These are phyloP conservation scores for Taxillus chinensis DNA, from an alignment of 164 flowering plant genomes.

Conservation along the genomic window DNA sequence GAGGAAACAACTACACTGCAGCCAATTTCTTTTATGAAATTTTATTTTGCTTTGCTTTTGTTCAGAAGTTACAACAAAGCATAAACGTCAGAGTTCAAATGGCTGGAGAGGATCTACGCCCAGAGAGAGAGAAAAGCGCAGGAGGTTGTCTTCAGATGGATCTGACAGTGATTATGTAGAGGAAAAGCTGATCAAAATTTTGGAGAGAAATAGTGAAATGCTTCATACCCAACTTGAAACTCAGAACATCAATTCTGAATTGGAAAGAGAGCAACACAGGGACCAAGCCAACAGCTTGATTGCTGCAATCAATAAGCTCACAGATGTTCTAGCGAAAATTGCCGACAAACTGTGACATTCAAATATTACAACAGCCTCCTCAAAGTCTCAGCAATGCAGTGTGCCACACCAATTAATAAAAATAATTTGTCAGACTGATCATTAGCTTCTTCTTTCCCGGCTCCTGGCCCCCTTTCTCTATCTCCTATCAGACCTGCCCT, in stretches of 20 bases:
- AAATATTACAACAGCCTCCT: not conserved
- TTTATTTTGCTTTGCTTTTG: not conserved
- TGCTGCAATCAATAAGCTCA: constrained; percentile 22
- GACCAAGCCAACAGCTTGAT: constrained; percentile 18
- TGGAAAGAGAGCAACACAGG: constrained; percentile 29
- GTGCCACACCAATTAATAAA: not conserved
- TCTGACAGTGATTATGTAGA: constrained; percentile 1
- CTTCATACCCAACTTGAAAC: constrained; percentile 21
- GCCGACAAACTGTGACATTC: constrained; percentile 18
- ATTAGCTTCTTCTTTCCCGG: too few species aligned
- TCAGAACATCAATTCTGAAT: constrained; percentile 19
- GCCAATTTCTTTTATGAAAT: not conserved
- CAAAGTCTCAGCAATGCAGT: not conserved
- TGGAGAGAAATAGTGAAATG: constrained; percentile 19
- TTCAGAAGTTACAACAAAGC: constrained; percentile 13
- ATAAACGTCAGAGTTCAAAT: constrained; percentile 5
- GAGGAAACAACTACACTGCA: too few species aligned
- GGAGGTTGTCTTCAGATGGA: constrained; percentile 12
- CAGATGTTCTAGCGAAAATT: constrained; percentile 24
- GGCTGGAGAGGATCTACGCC: constrained; percentile 9
- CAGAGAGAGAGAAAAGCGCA: constrained; percentile 18
- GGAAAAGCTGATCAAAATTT: constrained; percentile 11
- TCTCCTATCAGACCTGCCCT: too few species aligned
- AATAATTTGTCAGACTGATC: too few species aligned
- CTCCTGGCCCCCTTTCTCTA: too few species aligned